A percentile compares a stretch with the other conserved stretches of the same genome.
phyloP scores from a whole-genome alignment of 2,329 filamentous ascomycete species.

The Exophiala lecanii-corni region DNA sequence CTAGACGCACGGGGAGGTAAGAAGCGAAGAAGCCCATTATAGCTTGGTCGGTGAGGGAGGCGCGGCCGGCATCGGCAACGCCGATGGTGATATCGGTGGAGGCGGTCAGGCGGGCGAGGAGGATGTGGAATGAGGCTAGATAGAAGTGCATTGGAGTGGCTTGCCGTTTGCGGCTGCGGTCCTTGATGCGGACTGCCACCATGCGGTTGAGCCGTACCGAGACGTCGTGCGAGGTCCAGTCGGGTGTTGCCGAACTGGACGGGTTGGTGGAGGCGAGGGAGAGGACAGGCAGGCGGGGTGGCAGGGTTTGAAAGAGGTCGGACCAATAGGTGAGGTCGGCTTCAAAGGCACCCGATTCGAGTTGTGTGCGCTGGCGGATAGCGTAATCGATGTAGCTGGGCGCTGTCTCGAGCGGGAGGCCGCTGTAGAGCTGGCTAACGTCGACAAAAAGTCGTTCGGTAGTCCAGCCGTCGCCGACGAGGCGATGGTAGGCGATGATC shows the following conservation, averaged over 20 bases:
- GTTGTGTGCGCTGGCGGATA: conserved; percentile 8
- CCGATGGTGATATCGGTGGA: conserved; percentile 44
- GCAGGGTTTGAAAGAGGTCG: conserved; percentile 7
- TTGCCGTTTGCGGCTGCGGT: conserved; percentile 24
- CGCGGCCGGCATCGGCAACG: conserved; percentile 43
- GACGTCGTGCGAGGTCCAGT: conserved; percentile 1
- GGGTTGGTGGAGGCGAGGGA: too few species aligned
- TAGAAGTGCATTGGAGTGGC: conserved; percentile 46
- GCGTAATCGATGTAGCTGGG: conserved; percentile 11
- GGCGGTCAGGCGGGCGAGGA: conserved; percentile 35
- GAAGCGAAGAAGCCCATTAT: conserved; percentile 49
- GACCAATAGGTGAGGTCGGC: conserved; percentile 11
- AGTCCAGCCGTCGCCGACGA: conserved; percentile 11
- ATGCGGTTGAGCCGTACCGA: conserved; percentile 18
- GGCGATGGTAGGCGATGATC: conserved; percentile 10
- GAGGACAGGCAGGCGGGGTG: conserved; percentile 8
- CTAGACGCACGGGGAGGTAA: conserved; percentile 44
- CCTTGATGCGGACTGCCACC: conserved; percentile 26
- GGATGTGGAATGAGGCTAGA: conserved; percentile 37
- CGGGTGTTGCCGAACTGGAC: not conserved
- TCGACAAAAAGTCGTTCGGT: conserved; percentile 12
- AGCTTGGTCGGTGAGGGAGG: conserved; percentile 27
- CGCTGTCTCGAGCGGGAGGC: conserved; percentile 4
- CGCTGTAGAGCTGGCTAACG: conserved; percentile 9
- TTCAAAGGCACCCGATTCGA: conserved; percentile 6